A percentile compares a stretch with the other conserved stretches of the same genome.
phyloP scores from a whole-genome alignment of 139 green algal species.

The Closterium sp. region DNA sequence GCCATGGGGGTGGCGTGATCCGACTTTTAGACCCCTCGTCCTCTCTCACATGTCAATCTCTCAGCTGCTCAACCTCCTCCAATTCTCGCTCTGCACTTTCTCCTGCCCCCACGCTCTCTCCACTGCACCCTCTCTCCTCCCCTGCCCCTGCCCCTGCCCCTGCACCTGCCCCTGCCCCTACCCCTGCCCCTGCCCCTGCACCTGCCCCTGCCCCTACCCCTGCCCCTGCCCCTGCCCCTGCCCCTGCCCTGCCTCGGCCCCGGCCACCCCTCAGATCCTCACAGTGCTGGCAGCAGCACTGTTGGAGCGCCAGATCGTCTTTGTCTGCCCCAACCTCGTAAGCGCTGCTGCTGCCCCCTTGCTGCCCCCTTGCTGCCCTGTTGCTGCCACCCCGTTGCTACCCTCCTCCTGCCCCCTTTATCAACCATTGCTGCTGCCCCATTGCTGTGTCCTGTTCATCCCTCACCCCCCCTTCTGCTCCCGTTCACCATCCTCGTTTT shows the following conservation, averaged over 20 bases:
- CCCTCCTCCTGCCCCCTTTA: background rate
- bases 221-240: background rate
- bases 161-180: background rate
- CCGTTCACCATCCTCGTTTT: background rate
- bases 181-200: background rate
- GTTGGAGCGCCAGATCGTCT: slow-evolving; percentile 83
- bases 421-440: background rate
- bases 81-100: no score
- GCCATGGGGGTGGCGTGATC: no score
- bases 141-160: background rate
- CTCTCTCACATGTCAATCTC: no score
- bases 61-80: no score
- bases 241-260: background rate
- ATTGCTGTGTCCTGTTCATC: background rate
- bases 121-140: background rate
- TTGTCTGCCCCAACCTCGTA: slow-evolving; percentile 82
- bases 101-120: background rate
- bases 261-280: slow-evolving; percentile 21
- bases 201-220: background rate
- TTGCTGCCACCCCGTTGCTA: background rate
- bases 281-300: slow-evolving; percentile 59
- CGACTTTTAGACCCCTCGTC: no score
- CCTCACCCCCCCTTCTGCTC: background rate
- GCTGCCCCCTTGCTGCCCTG: background rate
- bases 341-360: background rate